These are phyloP conservation scores for Pseudevernia furfuracea DNA, from an alignment of 495 filamentous ascomycete species.

Conservation along the genomic window DNA sequence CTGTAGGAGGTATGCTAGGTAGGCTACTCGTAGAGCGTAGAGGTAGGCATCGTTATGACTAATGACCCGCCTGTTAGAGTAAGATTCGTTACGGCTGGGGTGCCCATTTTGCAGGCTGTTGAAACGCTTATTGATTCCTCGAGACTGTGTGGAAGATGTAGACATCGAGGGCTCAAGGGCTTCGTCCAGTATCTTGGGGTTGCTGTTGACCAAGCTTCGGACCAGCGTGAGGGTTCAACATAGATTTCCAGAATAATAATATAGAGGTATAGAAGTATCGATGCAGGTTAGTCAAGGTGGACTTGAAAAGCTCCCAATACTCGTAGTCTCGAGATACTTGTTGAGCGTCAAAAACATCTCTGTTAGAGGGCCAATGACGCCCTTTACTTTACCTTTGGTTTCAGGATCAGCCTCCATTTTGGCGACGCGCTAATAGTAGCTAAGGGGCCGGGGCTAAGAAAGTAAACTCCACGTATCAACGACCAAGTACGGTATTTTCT, in stretches of 20 bases:
- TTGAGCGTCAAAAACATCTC: constrained; percentile 7
- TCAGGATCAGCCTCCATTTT: background rate
- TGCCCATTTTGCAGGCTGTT: constrained; percentile 49
- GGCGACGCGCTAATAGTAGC: constrained; percentile 5
- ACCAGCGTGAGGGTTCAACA: constrained; percentile 8
- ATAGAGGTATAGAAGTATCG: background rate
- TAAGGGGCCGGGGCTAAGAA: constrained; percentile 1
- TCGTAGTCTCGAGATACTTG: background rate
- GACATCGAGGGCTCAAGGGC: constrained; percentile 36
- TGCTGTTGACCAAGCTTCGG: constrained; percentile 14
- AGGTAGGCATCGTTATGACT: constrained; percentile 72
- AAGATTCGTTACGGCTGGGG: constrained; percentile 46
- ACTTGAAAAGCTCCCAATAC: background rate
- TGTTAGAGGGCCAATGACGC: constrained; percentile 1
- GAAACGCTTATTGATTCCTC: constrained; percentile 48
- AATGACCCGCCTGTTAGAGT: constrained; percentile 42
- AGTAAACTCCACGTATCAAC: background rate
- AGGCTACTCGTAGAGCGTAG: constrained; percentile 84
- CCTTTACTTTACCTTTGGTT: background rate
- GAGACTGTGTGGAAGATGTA: constrained; percentile 47
- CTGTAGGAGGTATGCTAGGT: constrained; percentile 86
- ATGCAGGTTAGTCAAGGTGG: background rate
- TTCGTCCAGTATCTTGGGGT: constrained; percentile 13
- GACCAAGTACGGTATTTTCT: background rate
- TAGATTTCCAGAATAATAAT: background rate